Base-by-base conservation (phyloP, 306 rosid genomes). In the Carpinus fangiana region DNA sequence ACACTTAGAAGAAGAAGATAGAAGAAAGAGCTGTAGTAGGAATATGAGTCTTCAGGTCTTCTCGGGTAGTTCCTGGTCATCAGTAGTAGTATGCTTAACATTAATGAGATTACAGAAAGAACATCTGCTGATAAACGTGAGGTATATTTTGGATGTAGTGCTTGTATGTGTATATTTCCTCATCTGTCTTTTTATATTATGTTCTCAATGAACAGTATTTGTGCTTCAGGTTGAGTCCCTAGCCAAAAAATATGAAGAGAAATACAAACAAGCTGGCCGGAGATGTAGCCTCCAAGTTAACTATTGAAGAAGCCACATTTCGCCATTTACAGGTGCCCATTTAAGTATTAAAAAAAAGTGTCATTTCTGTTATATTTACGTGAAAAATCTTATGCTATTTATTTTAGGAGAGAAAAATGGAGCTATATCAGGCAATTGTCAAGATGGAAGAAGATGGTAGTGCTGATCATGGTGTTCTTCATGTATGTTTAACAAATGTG, bases 231-330 rank as follows among this genome's bases (percentile, higher is more conserved):
- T 81, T 31, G 98, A 91, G 64, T 81, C 86, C 80, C 85, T 96
- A 61, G 84, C 92, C 31, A 93, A 85, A 86, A 96, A 91, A 84
- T 96, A 96, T 88, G 99, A 96, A 82, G 97, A 87, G 85, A 96
- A 96, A 80, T 96, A 80, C 74, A 96, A 89, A 85, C 96, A 91
- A 88, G 77, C 84, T 66, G 98, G 77, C 84, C 61, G 98, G 98
- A 72, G 98, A 91, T 87, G 85, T 96, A 83, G 96, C 98, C 81
- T 96, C 99, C 87, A 96, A 83, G 74, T 87, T 96, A 84, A 89
- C 93, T 38, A 81, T 91, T 43, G 99, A 96, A 83, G 99, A 96
- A 84, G 88, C 98, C 73, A 90, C 93, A 60, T 96, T 93, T 82
- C 93, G 94, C 77, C 97, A 91, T 83, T 80, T 96, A 70, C 99